Base-by-base conservation (phyloP, 2,329 filamentous ascomycete genomes). In the Tolypocladium amazonense region DNA sequence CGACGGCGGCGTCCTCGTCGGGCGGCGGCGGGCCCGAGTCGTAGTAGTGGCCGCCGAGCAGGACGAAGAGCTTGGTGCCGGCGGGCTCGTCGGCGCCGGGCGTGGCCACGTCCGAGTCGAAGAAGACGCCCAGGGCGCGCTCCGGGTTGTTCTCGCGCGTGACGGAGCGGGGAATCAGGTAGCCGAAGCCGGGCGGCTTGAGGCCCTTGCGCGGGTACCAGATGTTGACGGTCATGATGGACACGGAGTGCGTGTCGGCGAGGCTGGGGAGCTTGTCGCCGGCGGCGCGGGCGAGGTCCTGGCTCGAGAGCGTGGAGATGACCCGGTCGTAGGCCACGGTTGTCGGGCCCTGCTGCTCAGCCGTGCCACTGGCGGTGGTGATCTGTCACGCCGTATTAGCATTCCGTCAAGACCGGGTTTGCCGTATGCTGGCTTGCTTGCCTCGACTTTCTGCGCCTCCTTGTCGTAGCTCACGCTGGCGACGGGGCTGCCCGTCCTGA, bases 21-120 rank as follows among this genome's bases (percentile, higher is more conserved):
- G 91, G 92, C 0, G 66, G 57, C 2, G 62, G 67, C 54, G 64
- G 65, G 64, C 66, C 67, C 54, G 64, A 85, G 60, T 77, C 81
- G 70, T 91, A 97, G 82, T 90, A 91, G 75, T 97, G 92, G 1
- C 94, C 94, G 61, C 94, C 94, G 60, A 99, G 78, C 86, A 99
- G 96, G 66, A 97, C 89, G 20, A 93, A 96, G 58, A 97, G 75
- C 72, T 96, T 96, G 18, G 91, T 96, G 30, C 90, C 91, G 41
- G 65, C 64, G n/a, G 73, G 72, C 62, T 74, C 72, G 69, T 88
- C 83, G 65, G 80, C 56, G 23, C 50, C 81, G 56, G 73, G 67
- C 52, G 66, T 63, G 59, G 69, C 63, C 37, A 76, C 81, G 63
- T 90, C 86, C 2, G 87, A 90, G 73, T 96, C 92, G 73, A 97